Evolutionary conservation across 208 protist species (phyloP).

Genomic region (Trypanosoma boissoni): DNA sequence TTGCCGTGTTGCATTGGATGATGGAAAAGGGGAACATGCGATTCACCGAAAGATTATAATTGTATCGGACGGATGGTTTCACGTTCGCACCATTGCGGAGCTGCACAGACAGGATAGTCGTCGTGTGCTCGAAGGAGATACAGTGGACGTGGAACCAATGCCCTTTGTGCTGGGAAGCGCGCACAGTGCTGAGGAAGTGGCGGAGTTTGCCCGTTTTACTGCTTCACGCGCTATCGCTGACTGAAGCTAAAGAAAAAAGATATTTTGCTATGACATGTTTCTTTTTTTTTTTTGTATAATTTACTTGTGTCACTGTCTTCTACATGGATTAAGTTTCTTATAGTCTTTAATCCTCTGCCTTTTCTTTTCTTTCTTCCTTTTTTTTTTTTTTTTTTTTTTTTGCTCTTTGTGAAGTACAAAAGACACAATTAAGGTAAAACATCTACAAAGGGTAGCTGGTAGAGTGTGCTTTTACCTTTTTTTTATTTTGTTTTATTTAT

Average conservation of each 20-base stretch:
- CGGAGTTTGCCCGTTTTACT: constrained; percentile 48
- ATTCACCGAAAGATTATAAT: constrained; percentile 41
- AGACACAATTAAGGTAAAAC: neutral
- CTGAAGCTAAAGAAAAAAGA: neutral
- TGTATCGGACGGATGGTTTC: constrained; percentile 66
- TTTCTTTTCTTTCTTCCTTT: constrained; percentile 13
- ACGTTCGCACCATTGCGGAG: constrained; percentile 47
- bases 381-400: constrained; percentile 4
- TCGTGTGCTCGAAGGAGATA: neutral
- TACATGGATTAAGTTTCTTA: no score
- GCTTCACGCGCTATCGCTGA: constrained; percentile 28
- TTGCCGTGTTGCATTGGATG: constrained; percentile 8
- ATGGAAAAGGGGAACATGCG: neutral
- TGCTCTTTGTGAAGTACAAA: neutral
- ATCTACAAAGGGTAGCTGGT: neutral
- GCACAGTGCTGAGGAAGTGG: constrained; percentile 42
- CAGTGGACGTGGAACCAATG: constrained; percentile 39
- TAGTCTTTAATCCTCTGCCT: constrained; percentile 19
- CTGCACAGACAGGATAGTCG: constrained; percentile 19
- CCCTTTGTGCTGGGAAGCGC: constrained; percentile 47
- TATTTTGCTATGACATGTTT: neutral
- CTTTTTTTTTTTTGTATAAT: constrained; percentile 16
- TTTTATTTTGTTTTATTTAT: neutral
- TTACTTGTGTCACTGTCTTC: no score
- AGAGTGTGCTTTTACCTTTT: neutral